Conservation (phyloP, 129 eudicot genomes). For the Logfia minima region DNA sequence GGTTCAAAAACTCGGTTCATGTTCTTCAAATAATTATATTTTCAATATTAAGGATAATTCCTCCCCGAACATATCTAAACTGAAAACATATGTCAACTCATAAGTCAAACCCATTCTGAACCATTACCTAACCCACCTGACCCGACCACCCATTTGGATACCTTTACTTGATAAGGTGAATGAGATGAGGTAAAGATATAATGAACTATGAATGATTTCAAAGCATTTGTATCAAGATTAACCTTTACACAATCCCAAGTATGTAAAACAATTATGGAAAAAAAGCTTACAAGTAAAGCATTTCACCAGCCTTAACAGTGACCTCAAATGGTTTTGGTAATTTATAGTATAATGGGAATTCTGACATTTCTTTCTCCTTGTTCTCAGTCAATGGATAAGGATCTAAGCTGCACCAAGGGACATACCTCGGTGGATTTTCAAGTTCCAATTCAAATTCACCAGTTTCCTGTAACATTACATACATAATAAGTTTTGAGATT, state of each 20-base stretch:
- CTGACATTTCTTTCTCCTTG: slow-evolving; percentile 44
- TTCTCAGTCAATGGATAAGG: slow-evolving; percentile 57
- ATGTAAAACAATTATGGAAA: background rate
- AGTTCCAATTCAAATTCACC: slow-evolving; percentile 61
- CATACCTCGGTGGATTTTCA: slow-evolving; percentile 65
- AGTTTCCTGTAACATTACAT: slow-evolving; percentile 47
- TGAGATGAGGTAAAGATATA: background rate
- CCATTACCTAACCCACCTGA: background rate
- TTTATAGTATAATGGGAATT: slow-evolving; percentile 68
- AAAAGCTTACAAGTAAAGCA: slow-evolving; percentile 78
- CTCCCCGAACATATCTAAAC: background rate
- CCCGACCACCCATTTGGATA: background rate
- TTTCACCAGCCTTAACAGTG: slow-evolving; percentile 92
- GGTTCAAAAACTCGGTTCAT: background rate
- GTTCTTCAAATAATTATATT: background rate
- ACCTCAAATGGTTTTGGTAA: slow-evolving; percentile 94
- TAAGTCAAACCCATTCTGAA: background rate
- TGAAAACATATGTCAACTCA: too few species aligned
- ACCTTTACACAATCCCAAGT: background rate
- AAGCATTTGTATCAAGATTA: background rate
- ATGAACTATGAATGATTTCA: background rate
- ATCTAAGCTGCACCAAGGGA: slow-evolving; percentile 97
- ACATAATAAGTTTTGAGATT: background rate
- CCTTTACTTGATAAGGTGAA: background rate
- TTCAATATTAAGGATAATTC: too few species aligned